Conservation (phyloP, 2,329 filamentous ascomycete species). For the Penicillium corylophilum region DNA sequence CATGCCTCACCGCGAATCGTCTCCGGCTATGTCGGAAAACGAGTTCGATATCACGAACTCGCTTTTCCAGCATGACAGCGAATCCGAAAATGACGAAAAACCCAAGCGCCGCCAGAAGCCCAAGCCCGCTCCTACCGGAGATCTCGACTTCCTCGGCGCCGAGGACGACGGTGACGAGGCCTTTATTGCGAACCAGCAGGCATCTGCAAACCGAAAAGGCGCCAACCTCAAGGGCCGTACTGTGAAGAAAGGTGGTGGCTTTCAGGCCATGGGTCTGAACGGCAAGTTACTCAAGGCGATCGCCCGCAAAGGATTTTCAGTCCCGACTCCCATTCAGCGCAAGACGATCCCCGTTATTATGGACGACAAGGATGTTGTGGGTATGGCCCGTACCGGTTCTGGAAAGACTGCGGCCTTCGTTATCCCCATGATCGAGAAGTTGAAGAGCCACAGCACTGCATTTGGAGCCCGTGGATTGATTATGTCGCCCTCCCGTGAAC, state of each 20-base stretch:
- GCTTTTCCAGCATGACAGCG: conserved; percentile 63
- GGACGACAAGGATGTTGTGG: conserved; percentile 91
- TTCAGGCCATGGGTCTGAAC: conserved; percentile 91
- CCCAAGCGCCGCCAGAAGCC: conserved; percentile 51
- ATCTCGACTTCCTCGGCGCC: conserved; percentile 59
- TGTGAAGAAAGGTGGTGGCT: conserved; percentile 93
- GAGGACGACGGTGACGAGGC: conserved; percentile 68
- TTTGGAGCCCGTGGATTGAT: conserved; percentile 85
- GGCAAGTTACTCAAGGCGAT: conserved; percentile 85
- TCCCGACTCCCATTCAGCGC: conserved; percentile 95
- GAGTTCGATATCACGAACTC: conserved; percentile 86
- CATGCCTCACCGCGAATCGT: conserved; percentile 73
- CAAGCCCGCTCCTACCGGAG: conserved; percentile 32
- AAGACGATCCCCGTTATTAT: conserved; percentile 93
- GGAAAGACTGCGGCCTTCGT: conserved; percentile 98
- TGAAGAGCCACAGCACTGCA: conserved; percentile 82
- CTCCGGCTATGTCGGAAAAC: conserved; percentile 81
- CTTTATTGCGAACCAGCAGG: conserved; percentile 86
- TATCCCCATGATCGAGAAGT: conserved; percentile 93
- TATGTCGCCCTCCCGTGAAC: conserved; percentile 86
- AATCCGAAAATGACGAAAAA: conserved; percentile 44
- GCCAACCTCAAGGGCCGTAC: conserved; percentile 79
- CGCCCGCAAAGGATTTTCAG: conserved; percentile 86
- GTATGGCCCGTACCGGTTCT: conserved; percentile 97
- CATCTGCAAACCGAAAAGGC: conserved; percentile 81